Evolutionary conservation across 2,329 filamentous ascomycete species (phyloP).

Genomic region (Neopestalotiopsis sp.): DNA sequence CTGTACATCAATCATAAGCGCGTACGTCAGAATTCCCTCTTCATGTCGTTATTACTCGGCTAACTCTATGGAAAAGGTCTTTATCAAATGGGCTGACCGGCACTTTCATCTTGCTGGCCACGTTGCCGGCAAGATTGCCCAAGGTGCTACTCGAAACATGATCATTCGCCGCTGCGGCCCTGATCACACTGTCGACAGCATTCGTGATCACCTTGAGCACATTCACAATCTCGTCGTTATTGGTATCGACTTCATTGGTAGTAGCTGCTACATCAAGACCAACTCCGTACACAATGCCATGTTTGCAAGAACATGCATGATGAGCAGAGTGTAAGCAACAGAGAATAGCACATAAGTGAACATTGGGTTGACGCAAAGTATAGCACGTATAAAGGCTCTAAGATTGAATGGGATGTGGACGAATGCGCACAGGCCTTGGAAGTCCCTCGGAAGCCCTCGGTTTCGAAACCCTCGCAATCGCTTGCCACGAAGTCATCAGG

Average conservation of each 20-base stretch:
- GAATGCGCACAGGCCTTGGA: slow-evolving; percentile 70
- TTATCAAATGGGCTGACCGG: slow-evolving; percentile 71
- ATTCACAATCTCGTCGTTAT: slow-evolving; percentile 81
- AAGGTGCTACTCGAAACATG: slow-evolving; percentile 76
- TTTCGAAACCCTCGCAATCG: slow-evolving; percentile 20
- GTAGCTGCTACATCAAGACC: slow-evolving; percentile 71
- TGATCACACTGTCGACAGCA: slow-evolving; percentile 64
- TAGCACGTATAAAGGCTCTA: slow-evolving; percentile 71
- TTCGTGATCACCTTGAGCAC: slow-evolving; percentile 79
- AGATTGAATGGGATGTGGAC: slow-evolving; percentile 74
- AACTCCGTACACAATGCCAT: slow-evolving; percentile 80
- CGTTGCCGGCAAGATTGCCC: slow-evolving; percentile 66
- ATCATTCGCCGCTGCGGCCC: slow-evolving; percentile 65
- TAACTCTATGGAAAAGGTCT: slow-evolving; percentile 54
- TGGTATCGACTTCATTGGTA: slow-evolving; percentile 61
- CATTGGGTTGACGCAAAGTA: slow-evolving; percentile 35
- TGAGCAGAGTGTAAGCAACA: slow-evolving; percentile 57
- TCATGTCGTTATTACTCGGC: neutral
- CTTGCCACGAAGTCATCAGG: slow-evolving; percentile 20
- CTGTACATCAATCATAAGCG: slow-evolving; percentile 72
- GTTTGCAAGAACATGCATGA: slow-evolving; percentile 80
- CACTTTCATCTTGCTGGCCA: slow-evolving; percentile 71
- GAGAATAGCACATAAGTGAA: slow-evolving; percentile 12
- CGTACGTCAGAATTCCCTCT: slow-evolving; percentile 47
- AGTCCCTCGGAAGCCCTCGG: slow-evolving; percentile 30